Conservation (phyloP, 208 protist genomes). For the Strigomonas culicis region DNA sequence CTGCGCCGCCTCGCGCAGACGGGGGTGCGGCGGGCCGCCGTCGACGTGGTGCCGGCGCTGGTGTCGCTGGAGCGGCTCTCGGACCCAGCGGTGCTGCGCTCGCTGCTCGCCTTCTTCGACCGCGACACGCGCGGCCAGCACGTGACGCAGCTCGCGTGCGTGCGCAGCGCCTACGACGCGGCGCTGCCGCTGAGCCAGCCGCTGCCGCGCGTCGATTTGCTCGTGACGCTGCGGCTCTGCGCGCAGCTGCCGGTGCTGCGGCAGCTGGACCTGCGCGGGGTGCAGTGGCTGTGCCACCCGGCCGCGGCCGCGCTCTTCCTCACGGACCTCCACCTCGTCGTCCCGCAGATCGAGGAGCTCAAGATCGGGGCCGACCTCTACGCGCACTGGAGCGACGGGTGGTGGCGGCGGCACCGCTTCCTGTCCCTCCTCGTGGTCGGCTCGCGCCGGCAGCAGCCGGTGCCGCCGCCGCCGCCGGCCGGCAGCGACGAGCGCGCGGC, state of each 20-base stretch:
- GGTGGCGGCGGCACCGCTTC: slow-evolving; percentile 62
- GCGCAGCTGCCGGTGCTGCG: slow-evolving; percentile 38
- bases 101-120: slow-evolving; percentile 31
- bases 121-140: slow-evolving; percentile 36
- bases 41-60: slow-evolving; percentile 46
- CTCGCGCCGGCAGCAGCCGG: slow-evolving; percentile 31
- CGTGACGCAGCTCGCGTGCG: slow-evolving; percentile 29
- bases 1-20: slow-evolving; percentile 34
- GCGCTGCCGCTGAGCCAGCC: slow-evolving; percentile 13
- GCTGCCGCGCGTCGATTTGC: slow-evolving; percentile 18
- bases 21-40: slow-evolving; percentile 13
- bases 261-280: slow-evolving; percentile 69
- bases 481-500: neutral
- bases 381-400: slow-evolving; percentile 55
- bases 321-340: slow-evolving; percentile 65
- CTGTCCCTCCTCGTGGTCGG: slow-evolving; percentile 54
- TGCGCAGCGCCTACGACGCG: slow-evolving; percentile 29
- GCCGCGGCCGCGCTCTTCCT: slow-evolving; percentile 43
- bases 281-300: slow-evolving; percentile 29
- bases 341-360: slow-evolving; percentile 43
- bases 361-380: slow-evolving; percentile 58
- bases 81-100: slow-evolving; percentile 15
- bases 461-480: slow-evolving; percentile 7
- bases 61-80: slow-evolving; percentile 21
- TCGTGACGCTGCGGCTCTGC: slow-evolving; percentile 36